Evolutionary conservation across 257 asterid genomes (phyloP), one percentile per base, ranked within the genome.

Genomic region (Fraxinus anomala): DNA sequence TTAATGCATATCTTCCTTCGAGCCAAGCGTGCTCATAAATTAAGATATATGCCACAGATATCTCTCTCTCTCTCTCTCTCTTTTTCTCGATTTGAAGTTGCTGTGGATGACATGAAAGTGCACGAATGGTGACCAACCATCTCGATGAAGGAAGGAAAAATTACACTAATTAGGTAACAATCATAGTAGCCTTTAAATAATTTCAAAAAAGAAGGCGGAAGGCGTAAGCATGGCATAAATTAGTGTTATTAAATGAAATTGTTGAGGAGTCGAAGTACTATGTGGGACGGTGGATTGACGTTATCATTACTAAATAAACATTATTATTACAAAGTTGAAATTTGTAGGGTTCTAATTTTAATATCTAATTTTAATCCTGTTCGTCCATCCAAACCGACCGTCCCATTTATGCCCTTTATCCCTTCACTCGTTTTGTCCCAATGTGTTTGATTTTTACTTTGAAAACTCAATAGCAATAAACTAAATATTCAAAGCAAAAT

Each of bases 271-370:
- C 34, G 34, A 24, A 63, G 33, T 24, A 31, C 17, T 63, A 26
- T 0, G 33, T 63, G 36, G 69, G 69, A 63, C 69, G 69, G 69
- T 3, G 69, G 34, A 54, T 10, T 63, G 69, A 63, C 69, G 69
- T 63, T 63, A 24, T 63, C 69, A 63, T 63, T 23, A 24, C 0
- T 7, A 26, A 26, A 63, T 63, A 63, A 8, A 54, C 65, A 54
- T 54, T 54, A 54, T n/a, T 61, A 61, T 61, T 61, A 23, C 68
- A 61, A 61, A 61, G 68, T 61, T 61, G 68, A 61, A 61, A 61
- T 23, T 63, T 63, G 69, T 23, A 63, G 36, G 14, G 9, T 11
- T 40, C 14, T 10, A 40, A 40, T 40, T 40, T 4, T 63, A 63
- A 63, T 24, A 40, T 63, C 33, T 26, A 63, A 63, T 63, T 11